Evolutionary conservation across 2,329 filamentous ascomycete species (phyloP), one percentile per base, ranked within the genome.

Genomic region (Penicillium sp.): DNA sequence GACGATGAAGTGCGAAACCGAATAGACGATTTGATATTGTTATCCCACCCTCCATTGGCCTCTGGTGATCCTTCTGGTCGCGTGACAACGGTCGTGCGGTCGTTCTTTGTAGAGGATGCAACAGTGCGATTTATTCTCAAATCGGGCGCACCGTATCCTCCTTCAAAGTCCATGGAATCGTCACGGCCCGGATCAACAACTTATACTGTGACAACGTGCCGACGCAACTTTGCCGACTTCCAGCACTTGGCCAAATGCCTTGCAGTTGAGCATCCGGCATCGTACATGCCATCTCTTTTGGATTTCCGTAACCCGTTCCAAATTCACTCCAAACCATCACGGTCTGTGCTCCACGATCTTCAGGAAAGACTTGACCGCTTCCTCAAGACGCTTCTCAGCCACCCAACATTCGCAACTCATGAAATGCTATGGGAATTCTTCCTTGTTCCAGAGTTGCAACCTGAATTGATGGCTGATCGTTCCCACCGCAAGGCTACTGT

Each of bases 401-500:
- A 99, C 68, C 89, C 93, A 3, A 97, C 94, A 0, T 97, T 99
- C 69, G 85, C 91, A 0, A 96, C 91, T 0, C 95, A 99, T 68
- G 94, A 99, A 76, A 91, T 97, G 83, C 82, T 99, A 2, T 99
- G 94, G 95, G 94, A 99, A 67, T 99, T 99, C 76, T 96, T 99
- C 74, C 82, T 99, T 0, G 92, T 99, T 11, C 94, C 94, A 1
- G 94, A 99, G 63, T 85, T 99, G 47, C 91, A 96, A 69, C 83
- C 90, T 0, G 86, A 91, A 18, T 91, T 92, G 84, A 93, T 97
- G 82, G 88, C 90, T 49, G 88, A 96, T 71, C 86, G 94, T 47
- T 96, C 90, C 59, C 86, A 86, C 52, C 85, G 92, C 58, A 99
- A 99, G 75, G 90, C 91, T 4, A 88, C 92, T 70, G 86, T 88